Base-by-base conservation (phyloP, 1,284 basidiomycete species). In the Stereum hirsutum region DNA sequence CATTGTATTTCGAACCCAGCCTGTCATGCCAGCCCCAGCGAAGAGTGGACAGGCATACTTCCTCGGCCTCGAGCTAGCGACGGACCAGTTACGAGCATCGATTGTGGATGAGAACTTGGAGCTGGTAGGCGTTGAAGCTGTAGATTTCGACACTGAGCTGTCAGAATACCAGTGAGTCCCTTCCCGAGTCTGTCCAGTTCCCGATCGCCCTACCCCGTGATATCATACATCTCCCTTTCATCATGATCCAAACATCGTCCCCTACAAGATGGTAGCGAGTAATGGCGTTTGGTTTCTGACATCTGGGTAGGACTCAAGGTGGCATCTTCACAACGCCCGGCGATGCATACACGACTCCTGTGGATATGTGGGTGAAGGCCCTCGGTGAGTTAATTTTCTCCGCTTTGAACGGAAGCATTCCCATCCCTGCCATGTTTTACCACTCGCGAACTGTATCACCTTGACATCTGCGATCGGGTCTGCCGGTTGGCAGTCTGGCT, bases 311-410 rank as follows among this genome's bases (percentile, higher is more conserved):
- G 59, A 89, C 86, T 1, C 81, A 84, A 50, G 82, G 85, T 33
- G 87, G 86, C 5, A 85, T 89, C 48, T 87, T 89, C 60, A 89
- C 85, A 32, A 85, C 84, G 0, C 81, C 82, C 3, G 85, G 85
- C 26, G 85, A 89, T 62, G 82, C 83, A 21, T 87, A 84, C 56
- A 89, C 84, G 25, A 85, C 83, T 4, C 86, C 87, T 1, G 74
- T 89, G 27, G 85, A 89, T 54, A 86, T 89, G 82, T 89, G 87
- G 82, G 74, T 88, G 42, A 85, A 85, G 60, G 83, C 72, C 8
- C 72, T 90, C 43, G 85, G 84, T 89, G 57, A 62, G 81, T 66
- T 30, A n/a, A 30, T 8, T 17, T 17, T n/a, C n/a, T n/a, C n/a
- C n/a, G n/a, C n/a, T 35, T 35, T 35, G 33, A 10, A 19, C 33